Conservation (phyloP, 163 green algal genomes). For the Coccomyxa subellipsoidea region DNA sequence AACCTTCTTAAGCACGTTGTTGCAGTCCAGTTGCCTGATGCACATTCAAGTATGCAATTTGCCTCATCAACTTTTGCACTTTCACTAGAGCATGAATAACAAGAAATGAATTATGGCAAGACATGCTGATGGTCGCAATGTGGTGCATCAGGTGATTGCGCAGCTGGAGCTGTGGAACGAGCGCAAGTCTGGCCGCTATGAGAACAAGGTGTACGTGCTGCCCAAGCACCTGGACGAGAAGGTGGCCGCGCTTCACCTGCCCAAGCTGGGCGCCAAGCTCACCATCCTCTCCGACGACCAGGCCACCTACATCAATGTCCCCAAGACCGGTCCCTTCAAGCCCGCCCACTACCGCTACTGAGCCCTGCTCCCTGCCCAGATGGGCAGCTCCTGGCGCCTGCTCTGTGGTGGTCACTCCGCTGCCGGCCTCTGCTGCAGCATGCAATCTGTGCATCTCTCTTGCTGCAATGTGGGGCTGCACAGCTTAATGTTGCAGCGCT, state of each 20-base stretch:
- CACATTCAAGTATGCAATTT: too few species aligned
- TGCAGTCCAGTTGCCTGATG: too few species aligned
- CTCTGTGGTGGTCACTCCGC: too few species aligned
- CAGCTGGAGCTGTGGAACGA: slow-evolving; percentile 99
- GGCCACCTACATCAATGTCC: slow-evolving; percentile 97
- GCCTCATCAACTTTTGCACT: too few species aligned
- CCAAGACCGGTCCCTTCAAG: slow-evolving; percentile 93
- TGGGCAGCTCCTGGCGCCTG: too few species aligned
- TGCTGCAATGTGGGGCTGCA: too few species aligned
- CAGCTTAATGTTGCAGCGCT: too few species aligned
- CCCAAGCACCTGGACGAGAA: slow-evolving; percentile 99
- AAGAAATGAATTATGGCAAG: too few species aligned
- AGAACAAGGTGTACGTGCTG: slow-evolving; percentile 99
- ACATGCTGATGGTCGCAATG: too few species aligned
- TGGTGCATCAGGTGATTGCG: slow-evolving; percentile 83
- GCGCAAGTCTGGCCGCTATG: slow-evolving; percentile 87
- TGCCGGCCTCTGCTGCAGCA: background rate
- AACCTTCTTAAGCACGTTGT: too few species aligned
- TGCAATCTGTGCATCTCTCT: too few species aligned
- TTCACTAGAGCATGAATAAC: too few species aligned
- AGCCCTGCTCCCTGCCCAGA: background rate
- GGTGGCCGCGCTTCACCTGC: slow-evolving; percentile 94
- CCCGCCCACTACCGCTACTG: slow-evolving; percentile 94
- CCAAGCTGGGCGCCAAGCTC: slow-evolving; percentile 97
- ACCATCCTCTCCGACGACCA: slow-evolving; percentile 89